Evolutionary conservation across 1,284 basidiomycete species (phyloP), one percentile per base, ranked within the genome.

Genomic region (Porodaedalea pini): DNA sequence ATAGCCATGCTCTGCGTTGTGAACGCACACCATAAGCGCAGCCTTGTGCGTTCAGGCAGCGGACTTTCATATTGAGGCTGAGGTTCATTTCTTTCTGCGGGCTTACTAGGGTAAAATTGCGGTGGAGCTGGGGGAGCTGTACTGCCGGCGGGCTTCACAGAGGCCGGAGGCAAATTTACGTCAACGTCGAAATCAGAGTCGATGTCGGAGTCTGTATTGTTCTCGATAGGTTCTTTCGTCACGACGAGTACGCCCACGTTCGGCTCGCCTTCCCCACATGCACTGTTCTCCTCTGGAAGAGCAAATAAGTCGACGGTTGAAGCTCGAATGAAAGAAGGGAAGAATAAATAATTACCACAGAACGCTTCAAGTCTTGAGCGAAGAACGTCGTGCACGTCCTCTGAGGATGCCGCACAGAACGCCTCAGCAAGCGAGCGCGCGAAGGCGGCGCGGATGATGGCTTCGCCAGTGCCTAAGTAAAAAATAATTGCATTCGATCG

Each of bases 1-100:
- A 90, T 73, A 0, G 88, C 86, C 87, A 91, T 90, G 67, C 85
- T 88, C 29, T 81, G 74, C n/a, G 88, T 85, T 8, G 88, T 90
- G 71, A 91, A 91, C 36, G 82, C 86, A 66, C 88, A 90, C 85
- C 86, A 90, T 34, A 90, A 68, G 36, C 85, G 80, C 25, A 78
- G 87, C 4, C 6, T n/a, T n/a, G n/a, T n/a, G n/a, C n/a, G n/a
- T n/a, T n/a, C n/a, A n/a, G n/a, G n/a, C n/a, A n/a, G n/a, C n/a
- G n/a, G n/a, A n/a, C n/a, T n/a, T n/a, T n/a, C n/a, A n/a, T n/a
- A n/a, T n/a, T n/a, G n/a, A n/a, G n/a, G n/a, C n/a, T n/a, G n/a
- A n/a, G n/a, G n/a, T n/a, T n/a, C n/a, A n/a, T n/a, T n/a, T n/a
- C n/a, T n/a, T n/a, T n/a, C n/a, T n/a, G n/a, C n/a, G n/a, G n/a